Conservation (phyloP, 495 filamentous ascomycete species). For the Rhizodiscina lignyota region DNA sequence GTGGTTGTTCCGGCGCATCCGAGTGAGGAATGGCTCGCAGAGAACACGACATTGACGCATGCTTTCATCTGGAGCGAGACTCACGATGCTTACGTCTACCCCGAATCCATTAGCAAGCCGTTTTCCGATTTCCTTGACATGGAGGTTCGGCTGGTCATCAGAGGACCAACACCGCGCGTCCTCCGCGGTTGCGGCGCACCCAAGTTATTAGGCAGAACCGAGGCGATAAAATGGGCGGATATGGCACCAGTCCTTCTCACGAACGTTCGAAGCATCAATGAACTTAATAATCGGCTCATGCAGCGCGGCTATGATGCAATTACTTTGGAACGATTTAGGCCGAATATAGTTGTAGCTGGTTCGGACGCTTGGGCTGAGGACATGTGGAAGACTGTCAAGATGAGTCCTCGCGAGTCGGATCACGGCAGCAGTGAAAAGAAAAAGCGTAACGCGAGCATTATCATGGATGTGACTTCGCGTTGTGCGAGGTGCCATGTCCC, state of each 20-base stretch:
- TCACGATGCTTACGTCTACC: slow-evolving; percentile 19
- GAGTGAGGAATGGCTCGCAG: slow-evolving; percentile 15
- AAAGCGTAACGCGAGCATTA: slow-evolving; percentile 12
- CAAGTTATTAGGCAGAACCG: slow-evolving; percentile 16
- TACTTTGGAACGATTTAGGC: slow-evolving; percentile 27
- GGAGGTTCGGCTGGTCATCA: slow-evolving; percentile 22
- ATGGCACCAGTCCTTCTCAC: slow-evolving; percentile 23
- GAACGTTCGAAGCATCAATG: slow-evolving; percentile 22
- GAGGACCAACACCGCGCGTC: slow-evolving; percentile 17
- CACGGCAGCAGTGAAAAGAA: slow-evolving; percentile 1
- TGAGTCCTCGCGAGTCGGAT: slow-evolving; percentile 4
- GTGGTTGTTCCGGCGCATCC: slow-evolving; percentile 21
- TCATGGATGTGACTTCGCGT: slow-evolving; percentile 22
- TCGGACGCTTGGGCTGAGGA: slow-evolving; percentile 23
- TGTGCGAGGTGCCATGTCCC: slow-evolving; percentile 25
- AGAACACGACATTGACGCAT: slow-evolving; percentile 13
- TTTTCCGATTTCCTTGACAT: slow-evolving; percentile 21
- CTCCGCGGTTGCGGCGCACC: slow-evolving; percentile 16
- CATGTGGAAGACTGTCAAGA: slow-evolving; percentile 20
- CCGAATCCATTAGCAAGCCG: slow-evolving; percentile 11
- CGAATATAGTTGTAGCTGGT: slow-evolving; percentile 23
- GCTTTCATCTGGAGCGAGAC: slow-evolving; percentile 22
- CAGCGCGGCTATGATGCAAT: slow-evolving; percentile 12
- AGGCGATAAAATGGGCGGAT: slow-evolving; percentile 19
- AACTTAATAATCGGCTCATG: slow-evolving; percentile 21